A percentile compares a stretch with the other conserved stretches of the same genome.
Conservation (phyloP, 2,329 filamentous ascomycete species). For the Beauveria rudraprayagi region DNA sequence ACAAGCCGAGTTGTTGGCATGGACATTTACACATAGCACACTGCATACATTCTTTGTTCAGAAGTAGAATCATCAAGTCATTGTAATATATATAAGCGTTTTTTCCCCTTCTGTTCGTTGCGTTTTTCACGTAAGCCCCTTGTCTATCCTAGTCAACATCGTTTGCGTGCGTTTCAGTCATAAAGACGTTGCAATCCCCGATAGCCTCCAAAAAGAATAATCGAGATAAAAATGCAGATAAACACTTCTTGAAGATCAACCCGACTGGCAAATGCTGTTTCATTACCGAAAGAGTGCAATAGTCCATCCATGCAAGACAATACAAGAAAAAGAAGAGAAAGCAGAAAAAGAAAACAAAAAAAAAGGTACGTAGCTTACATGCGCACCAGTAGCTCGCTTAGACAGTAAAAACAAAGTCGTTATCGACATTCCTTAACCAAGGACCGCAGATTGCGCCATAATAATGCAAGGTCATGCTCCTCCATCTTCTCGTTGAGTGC, state of each 20-base stretch:
- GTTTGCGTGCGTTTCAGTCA: background rate
- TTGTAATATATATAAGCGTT: constrained; percentile 1
- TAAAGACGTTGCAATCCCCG: too few species aligned
- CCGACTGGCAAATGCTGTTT: background rate
- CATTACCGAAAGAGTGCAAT: background rate
- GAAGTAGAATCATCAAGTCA: background rate
- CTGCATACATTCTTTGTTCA: background rate
- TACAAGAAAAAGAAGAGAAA: background rate
- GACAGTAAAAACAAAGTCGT: background rate
- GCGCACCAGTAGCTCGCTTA: background rate
- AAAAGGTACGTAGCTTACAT: background rate
- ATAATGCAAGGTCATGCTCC: background rate
- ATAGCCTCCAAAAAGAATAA: background rate
- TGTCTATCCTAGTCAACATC: background rate
- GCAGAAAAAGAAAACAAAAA: background rate
- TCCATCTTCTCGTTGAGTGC: background rate
- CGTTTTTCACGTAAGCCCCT: background rate
- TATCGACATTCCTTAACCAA: background rate
- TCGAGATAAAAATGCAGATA: background rate
- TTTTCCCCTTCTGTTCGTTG: background rate
- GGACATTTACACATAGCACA: background rate
- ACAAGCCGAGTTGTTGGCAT: background rate
- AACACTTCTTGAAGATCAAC: too few species aligned
- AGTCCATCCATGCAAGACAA: background rate
- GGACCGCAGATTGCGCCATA: background rate